Percentiles rank a stretch among this genome's conserved stretches.
phyloP scores from a whole-genome alignment of 306 rosid species.

The Inga laurina region DNA sequence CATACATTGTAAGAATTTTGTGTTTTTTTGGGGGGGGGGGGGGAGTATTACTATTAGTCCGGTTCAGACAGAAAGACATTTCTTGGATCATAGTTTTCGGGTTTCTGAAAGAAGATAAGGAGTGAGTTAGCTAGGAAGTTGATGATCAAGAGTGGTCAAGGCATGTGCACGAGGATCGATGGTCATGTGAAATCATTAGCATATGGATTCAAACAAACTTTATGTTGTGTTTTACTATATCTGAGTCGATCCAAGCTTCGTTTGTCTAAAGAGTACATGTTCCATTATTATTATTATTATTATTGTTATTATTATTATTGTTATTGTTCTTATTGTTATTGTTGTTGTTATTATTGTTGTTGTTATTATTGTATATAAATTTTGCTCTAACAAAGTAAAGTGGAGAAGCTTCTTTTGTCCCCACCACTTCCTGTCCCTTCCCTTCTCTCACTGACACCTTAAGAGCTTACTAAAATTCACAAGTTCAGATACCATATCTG shows the following conservation, averaged over 20 bases:
- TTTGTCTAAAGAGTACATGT: slow-evolving; percentile 37
- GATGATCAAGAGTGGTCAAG: slow-evolving; percentile 23
- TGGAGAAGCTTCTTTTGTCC: slow-evolving; percentile 73
- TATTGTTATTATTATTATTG: not conserved
- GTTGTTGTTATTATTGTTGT: not conserved
- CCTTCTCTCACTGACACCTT: slow-evolving; percentile 8
- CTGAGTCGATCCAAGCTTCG: slow-evolving; percentile 34
- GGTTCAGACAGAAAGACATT: not conserved
- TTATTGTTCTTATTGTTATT: not conserved
- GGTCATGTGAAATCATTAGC: slow-evolving; percentile 49
- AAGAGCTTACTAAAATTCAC: slow-evolving; percentile 7
- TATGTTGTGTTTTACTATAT: slow-evolving; percentile 42
- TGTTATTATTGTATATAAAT: not conserved
- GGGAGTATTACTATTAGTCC: no score
- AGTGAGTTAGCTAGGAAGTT: not conserved
- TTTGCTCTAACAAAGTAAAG: slow-evolving; percentile 43
- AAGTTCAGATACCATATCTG: slow-evolving; percentile 32
- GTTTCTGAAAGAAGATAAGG: not conserved
- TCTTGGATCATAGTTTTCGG: not conserved
- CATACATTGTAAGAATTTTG: no score
- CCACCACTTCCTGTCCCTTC: slow-evolving; percentile 35
- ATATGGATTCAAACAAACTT: slow-evolving; percentile 38
- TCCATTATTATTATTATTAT: not conserved
- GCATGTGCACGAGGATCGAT: slow-evolving; percentile 56
- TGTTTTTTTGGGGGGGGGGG: no score